Evolutionary conservation across 331 rosid genomes (phyloP), one percentile per base, ranked within the genome.

Genomic region (Acacia pycnantha): DNA sequence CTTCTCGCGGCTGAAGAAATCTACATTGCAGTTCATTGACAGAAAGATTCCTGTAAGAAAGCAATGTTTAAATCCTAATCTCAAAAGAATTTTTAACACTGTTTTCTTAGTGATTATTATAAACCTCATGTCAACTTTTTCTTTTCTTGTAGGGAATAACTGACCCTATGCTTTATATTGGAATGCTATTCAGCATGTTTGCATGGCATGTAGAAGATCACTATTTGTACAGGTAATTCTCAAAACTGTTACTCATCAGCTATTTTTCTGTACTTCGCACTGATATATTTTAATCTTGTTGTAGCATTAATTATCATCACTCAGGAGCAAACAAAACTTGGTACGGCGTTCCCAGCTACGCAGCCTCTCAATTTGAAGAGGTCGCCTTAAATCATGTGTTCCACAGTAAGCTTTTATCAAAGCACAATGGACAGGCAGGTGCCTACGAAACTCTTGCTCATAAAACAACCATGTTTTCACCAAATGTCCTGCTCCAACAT

Each of bases 161-260:
- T 33, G 86, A 88, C 72, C 89, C 91, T 41, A 88, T 88, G 91
- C 91, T 88, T 76, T 86, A 88, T 78, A 88, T 88, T 61, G 89
- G 88, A 58, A 88, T 88, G 91, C 7, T 84, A 72, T 86, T 88
- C 78, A 86, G 89, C 71, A 88, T 86, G 91, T 88, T 88, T 82
- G 89, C 91, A 22, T 88, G 91, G 91, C 91, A 88, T 69, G 91
- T 82, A 26, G 89, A 88, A 73, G 91, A 88, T 77, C 85, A 88
- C 43, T 86, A 82, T 70, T 64, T 88, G 68, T 86, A 79, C 72
- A 88, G 91, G 91, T 88, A 76, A 44, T 24, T 73, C 33, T 54
- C 46, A 56, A 19, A 40, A 24, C 48, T 62, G 13, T 51, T 7
- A 27, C 8, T 50, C 6, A 26, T 46, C 18, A 61, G 13, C 43